These are phyloP conservation scores for Solanum sparsipilum DNA, from an alignment of 257 asterid genomes.

Conservation along the genomic window DNA sequence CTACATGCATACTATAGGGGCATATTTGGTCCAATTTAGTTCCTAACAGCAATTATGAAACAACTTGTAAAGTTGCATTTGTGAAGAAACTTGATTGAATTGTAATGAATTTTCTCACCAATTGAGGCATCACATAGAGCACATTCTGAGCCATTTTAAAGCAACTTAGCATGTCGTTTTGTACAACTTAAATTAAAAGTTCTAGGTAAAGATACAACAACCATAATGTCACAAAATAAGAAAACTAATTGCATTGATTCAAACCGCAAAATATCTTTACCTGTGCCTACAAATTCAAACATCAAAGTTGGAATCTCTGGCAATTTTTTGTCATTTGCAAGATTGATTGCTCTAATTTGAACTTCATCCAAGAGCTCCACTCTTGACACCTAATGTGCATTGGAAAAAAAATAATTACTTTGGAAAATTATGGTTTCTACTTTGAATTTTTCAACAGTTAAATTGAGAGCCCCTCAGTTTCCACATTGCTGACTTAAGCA, in stretches of 20 bases:
- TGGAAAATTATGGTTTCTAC: not conserved
- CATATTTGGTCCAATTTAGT: not conserved
- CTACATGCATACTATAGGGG: not conserved
- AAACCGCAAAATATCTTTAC: slow-evolving; percentile 11
- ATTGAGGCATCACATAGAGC: not conserved
- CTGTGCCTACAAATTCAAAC: slow-evolving; percentile 98
- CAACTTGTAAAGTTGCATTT: not conserved
- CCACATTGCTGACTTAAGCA: not conserved
- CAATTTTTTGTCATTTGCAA: slow-evolving; percentile 76
- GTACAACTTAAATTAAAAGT: not conserved
- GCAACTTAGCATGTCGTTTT: not conserved
- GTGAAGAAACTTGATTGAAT: not conserved
- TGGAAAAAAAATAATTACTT: not conserved
- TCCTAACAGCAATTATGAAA: not conserved
- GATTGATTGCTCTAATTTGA: slow-evolving; percentile 81
- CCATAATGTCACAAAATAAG: not conserved
- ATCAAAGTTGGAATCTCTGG: slow-evolving; percentile 96
- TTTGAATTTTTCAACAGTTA: not conserved
- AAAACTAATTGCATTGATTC: not conserved
- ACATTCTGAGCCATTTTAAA: not conserved
- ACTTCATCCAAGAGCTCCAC: slow-evolving; percentile 98
- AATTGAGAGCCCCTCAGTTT: not conserved
- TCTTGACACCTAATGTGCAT: slow-evolving; percentile 61
- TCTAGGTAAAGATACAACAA: not conserved
- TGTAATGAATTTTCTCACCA: not conserved